phyloP scores from a whole-genome alignment of 805 yeast species.

The Metahyphopichia silvanorum region DNA sequence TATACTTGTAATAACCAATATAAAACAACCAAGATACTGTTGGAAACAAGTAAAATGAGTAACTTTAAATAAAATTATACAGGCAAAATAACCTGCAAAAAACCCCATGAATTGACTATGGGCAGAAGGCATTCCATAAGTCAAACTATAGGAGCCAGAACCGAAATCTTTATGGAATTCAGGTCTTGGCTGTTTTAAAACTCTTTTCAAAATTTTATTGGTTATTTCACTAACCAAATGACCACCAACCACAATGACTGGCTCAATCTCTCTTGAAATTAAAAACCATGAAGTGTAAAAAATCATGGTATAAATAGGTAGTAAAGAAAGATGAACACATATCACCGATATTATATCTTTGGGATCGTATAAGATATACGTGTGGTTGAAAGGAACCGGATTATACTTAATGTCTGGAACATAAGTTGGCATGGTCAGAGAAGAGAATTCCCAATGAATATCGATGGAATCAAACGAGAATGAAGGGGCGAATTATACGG shows the following conservation, averaged over 20 bases:
- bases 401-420: slow-evolving; percentile 13
- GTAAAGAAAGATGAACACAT: slow-evolving; percentile 70
- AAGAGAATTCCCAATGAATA: no score
- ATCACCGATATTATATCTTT: slow-evolving; percentile 55
- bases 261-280: slow-evolving; percentile 78
- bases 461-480: no score
- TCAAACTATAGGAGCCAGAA: slow-evolving; percentile 45
- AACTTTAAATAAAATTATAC: slow-evolving; percentile 45
- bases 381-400: slow-evolving; percentile 75
- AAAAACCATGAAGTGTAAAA: slow-evolving; percentile 84
- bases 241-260: slow-evolving; percentile 79
- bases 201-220: slow-evolving; percentile 64
- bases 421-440: slow-evolving; percentile 15
- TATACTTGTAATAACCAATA: slow-evolving; percentile 22
- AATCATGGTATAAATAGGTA: slow-evolving; percentile 76
- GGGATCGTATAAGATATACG: slow-evolving; percentile 78
- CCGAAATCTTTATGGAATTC: slow-evolving; percentile 45
- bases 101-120: slow-evolving; percentile 96
- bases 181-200: slow-evolving; percentile 76
- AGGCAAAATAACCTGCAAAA: slow-evolving; percentile 54
- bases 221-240: slow-evolving; percentile 74
- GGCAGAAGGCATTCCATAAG: slow-evolving; percentile 96
- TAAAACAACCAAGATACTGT: slow-evolving; percentile 24
- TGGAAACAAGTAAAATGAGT: slow-evolving; percentile 20
- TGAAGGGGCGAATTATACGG: no score